These are phyloP conservation scores for Coccomyxa subellipsoidea DNA, from an alignment of 163 green algal species.

Conservation along the genomic window DNA sequence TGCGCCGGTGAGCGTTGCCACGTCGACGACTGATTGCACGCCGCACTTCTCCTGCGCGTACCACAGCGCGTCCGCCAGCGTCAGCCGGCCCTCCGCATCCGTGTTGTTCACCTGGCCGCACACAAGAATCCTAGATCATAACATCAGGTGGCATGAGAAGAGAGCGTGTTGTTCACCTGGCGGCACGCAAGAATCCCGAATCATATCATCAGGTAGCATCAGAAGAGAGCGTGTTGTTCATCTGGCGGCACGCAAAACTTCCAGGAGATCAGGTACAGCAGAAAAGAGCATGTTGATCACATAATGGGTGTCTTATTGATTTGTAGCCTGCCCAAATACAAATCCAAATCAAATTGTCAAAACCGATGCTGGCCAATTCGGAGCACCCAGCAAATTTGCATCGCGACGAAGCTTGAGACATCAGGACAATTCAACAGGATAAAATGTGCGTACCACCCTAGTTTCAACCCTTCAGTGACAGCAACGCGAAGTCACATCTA, in stretches of 20 bases:
- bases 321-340: too few relatives aligned
- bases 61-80: conserved; percentile 90
- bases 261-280: background rate
- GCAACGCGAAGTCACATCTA: too few relatives aligned
- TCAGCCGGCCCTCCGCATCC: conserved; percentile 69
- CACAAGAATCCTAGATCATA: background rate
- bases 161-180: conserved; percentile 42
- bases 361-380: too few relatives aligned
- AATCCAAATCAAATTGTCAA: too few relatives aligned
- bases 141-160: too few relatives aligned
- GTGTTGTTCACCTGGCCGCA: conserved; percentile 38
- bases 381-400: too few relatives aligned
- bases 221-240: conserved; percentile 37
- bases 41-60: conserved; percentile 74
- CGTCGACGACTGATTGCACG: conserved; percentile 77
- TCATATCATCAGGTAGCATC: too few relatives aligned
- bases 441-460: too few relatives aligned
- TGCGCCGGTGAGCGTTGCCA: conserved; percentile 84
- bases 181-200: background rate
- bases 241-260: background rate
- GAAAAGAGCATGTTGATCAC: background rate
- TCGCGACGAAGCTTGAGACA: too few relatives aligned
- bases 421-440: too few relatives aligned
- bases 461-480: too few relatives aligned
- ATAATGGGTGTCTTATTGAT: too few relatives aligned